Conservation (phyloP, 306 rosid genomes). For the Arachis stenosperma region DNA sequence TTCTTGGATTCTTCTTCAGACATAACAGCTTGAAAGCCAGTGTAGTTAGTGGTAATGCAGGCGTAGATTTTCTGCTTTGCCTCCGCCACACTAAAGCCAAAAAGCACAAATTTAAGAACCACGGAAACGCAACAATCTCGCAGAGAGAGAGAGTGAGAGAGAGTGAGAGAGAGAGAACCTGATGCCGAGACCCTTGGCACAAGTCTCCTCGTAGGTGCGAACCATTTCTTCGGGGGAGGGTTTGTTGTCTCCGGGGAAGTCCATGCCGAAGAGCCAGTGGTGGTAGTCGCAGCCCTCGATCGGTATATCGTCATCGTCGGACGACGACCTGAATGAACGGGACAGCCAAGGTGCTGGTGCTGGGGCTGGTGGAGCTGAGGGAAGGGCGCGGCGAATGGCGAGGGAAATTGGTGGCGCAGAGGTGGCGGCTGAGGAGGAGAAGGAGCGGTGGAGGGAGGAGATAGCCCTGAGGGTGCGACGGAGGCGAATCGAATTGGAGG, state of each 20-base stretch:
- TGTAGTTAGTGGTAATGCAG: conserved; percentile 81
- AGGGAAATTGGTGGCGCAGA: conserved; percentile 9
- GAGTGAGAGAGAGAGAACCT: conserved; percentile 47
- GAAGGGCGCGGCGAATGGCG: conserved; percentile 6
- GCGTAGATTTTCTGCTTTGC: conserved; percentile 88
- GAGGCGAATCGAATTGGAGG: conserved; percentile 52
- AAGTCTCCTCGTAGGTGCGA: conserved; percentile 68
- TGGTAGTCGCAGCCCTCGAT: conserved; percentile 90
- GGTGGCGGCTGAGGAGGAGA: conserved; percentile 34
- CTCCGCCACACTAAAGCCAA: conserved; percentile 84
- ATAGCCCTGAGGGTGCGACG: conserved; percentile 51
- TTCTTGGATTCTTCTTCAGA: conserved; percentile 84
- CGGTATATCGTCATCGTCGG: conserved; percentile 60
- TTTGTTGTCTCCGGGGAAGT: conserved; percentile 54
- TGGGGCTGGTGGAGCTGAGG: not conserved
- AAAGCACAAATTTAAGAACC: conserved; percentile 37
- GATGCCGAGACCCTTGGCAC: conserved; percentile 77
- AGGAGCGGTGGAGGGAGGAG: conserved; percentile 47
- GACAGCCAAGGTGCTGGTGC: conserved; percentile 8
- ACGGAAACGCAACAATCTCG: not conserved
- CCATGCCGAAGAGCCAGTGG: conserved; percentile 84
- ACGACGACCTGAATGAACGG: conserved; percentile 48
- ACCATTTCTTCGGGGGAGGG: conserved; percentile 67
- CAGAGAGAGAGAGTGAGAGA: not conserved
- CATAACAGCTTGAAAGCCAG: conserved; percentile 82